These are phyloP conservation scores for Coemansia furcata DNA, from an alignment of 192 early-diverging fungal genomes.

Conservation along the genomic window DNA sequence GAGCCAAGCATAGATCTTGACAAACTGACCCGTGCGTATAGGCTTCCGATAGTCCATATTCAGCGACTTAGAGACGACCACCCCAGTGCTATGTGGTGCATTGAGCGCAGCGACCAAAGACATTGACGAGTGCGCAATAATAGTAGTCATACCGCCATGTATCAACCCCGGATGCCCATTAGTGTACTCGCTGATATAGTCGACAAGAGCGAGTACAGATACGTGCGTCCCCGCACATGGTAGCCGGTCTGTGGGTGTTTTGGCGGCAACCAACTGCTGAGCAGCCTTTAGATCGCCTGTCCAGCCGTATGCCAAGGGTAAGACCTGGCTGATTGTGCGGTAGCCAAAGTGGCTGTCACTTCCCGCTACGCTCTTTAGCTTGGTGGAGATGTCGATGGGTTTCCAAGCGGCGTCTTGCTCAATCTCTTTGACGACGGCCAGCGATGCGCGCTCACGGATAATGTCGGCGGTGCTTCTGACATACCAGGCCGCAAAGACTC, in stretches of 20 bases:
- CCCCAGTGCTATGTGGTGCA: slow-evolving; percentile 1
- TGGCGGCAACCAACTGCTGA: slow-evolving; percentile 15
- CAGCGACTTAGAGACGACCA: slow-evolving; percentile 18
- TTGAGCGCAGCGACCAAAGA: slow-evolving; percentile 37
- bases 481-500: slow-evolving; percentile 10
- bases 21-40: slow-evolving; percentile 31
- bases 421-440: slow-evolving; percentile 28
- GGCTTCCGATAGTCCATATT: slow-evolving; percentile 51
- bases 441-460: slow-evolving; percentile 22
- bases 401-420: slow-evolving; percentile 5
- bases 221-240: slow-evolving; percentile 2
- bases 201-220: slow-evolving; percentile 39
- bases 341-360: slow-evolving; percentile 37
- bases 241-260: slow-evolving; percentile 14
- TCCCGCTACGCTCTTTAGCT: not conserved
- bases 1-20: slow-evolving; percentile 48
- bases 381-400: slow-evolving; percentile 14
- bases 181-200: slow-evolving; percentile 36
- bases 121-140: slow-evolving; percentile 36
- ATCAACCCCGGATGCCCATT: slow-evolving; percentile 41
- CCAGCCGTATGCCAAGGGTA: slow-evolving; percentile 38
- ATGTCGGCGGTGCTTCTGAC: slow-evolving; percentile 19
- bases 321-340: slow-evolving; percentile 15
- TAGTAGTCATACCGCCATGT: slow-evolving; percentile 47
- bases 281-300: not conserved